phyloP scores from a whole-genome alignment of 768 basidiomycete species.

The Hericium rajendrae region DNA sequence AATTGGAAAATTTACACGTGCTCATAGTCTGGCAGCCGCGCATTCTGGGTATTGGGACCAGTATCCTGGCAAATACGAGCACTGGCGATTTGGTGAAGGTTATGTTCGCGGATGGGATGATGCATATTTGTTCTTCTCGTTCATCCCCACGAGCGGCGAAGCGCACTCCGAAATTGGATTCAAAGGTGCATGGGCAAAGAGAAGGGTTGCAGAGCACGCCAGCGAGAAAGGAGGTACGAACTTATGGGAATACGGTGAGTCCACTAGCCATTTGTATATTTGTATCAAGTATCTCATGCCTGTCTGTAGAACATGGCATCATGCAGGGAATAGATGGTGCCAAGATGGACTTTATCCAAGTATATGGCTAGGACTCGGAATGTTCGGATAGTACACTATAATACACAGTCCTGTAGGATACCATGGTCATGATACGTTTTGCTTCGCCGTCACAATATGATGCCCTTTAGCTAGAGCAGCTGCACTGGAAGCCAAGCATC shows the following conservation, averaged over 20 bases:
- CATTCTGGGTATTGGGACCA: slow-evolving; percentile 39
- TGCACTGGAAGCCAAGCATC: slow-evolving; percentile 88
- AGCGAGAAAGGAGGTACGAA: slow-evolving; percentile 29
- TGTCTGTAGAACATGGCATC: slow-evolving; percentile 1
- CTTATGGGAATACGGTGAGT: slow-evolving; percentile 62
- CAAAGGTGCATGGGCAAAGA: slow-evolving; percentile 45
- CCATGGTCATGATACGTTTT: background rate
- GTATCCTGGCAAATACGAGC: slow-evolving; percentile 50
- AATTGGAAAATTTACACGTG: background rate
- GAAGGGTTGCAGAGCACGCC: slow-evolving; percentile 36
- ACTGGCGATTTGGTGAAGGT: slow-evolving; percentile 58
- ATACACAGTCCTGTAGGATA: background rate
- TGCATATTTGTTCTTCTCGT: slow-evolving; percentile 44
- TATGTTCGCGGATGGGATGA: slow-evolving; percentile 68
- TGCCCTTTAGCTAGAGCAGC: slow-evolving; percentile 65
- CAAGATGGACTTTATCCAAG: background rate
- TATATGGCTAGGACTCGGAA: background rate
- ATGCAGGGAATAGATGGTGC: slow-evolving; percentile 2
- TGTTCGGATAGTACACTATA: background rate
- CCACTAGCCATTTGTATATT: background rate
- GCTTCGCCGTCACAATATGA: too few species aligned
- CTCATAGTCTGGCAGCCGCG: slow-evolving; percentile 16
- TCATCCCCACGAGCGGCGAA: slow-evolving; percentile 11
- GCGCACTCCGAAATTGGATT: slow-evolving; percentile 55
- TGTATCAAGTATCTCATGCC: background rate